Evolutionary conservation across 2,329 filamentous ascomycete genomes (phyloP), one percentile per base, ranked within the genome.

Genomic region (Aspergillus cejpii): DNA sequence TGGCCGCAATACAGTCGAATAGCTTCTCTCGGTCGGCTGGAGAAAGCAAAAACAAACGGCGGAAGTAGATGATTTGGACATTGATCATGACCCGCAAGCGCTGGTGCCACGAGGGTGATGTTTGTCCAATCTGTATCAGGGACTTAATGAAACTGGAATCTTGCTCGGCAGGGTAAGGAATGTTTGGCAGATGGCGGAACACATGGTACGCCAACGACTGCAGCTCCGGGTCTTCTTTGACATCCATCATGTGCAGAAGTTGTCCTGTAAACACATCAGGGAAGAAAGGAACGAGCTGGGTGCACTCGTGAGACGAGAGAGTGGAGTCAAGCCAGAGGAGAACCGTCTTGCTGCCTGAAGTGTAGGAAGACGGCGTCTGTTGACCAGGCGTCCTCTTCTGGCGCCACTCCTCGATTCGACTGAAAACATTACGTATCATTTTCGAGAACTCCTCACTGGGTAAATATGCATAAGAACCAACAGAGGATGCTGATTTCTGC

Each of bases 241-340:
- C 88, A 61, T 98, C 92, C 91, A 98, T 98, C 92, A 98, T 98
- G 73, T 98, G 90, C 41, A 98, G 73, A 11, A 98, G 79, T 64
- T 96, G 87, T 58, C 92, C 87, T 65, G 94, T 92, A 61, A 97
- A 91, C 0, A 85, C 76, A 27, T 86, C 78, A 0, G 89, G 85
- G 73, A 98, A 97, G 77, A 96, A 97, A 3, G 84, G 81, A 14
- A 94, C 81, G 11, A 98, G 79, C 61, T 92, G 85, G 0, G 82
- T 94, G 68, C 92, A 98, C 64, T 97, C 92, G 52, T 94, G 86
- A 0, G 88, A 94, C 2, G 87, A 88, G 2, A 98, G 75, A 12
- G 88, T 92, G 39, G 82, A 85, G 67, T 98, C 92, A 4, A 98
- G 80, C 92, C 92, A 98, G 37, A 92, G 80, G 1, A 98, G 75